Evolutionary conservation across 768 basidiomycete genomes (phyloP).

Genomic region (Phylloporus arenicola): DNA sequence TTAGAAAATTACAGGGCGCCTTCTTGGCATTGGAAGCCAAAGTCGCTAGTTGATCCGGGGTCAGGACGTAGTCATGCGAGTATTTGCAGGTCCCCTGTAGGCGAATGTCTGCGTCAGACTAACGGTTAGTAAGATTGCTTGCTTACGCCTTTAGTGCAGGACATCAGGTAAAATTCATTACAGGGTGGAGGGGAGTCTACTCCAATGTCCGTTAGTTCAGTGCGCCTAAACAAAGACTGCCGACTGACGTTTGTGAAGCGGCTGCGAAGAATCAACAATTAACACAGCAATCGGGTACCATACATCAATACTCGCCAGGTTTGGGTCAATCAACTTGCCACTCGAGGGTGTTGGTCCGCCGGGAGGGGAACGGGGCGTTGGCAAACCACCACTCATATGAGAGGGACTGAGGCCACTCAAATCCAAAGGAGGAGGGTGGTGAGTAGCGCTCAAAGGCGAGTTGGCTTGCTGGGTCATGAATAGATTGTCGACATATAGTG

Average conservation of each 20-base stretch:
- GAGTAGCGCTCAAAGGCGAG: conserved; percentile 19
- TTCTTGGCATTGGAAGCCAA: conserved; percentile 76
- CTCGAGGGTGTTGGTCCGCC: conserved; percentile 26
- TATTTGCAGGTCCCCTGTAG: conserved; percentile 68
- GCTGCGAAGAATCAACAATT: conserved; percentile 37
- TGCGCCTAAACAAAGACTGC: conserved; percentile 4
- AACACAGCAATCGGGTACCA: background rate
- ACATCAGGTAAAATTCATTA: conserved; percentile 81
- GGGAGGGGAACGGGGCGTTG: conserved; percentile 60
- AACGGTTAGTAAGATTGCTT: background rate
- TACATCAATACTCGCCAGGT: conserved; percentile 41
- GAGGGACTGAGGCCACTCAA: conserved; percentile 37
- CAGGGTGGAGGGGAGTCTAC: conserved; percentile 79
- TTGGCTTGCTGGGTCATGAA: conserved; percentile 35
- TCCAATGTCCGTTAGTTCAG: conserved; percentile 5
- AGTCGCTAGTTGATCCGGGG: conserved; percentile 64
- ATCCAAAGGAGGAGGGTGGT: conserved; percentile 45
- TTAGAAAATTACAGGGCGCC: conserved; percentile 79
- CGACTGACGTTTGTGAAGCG: conserved; percentile 69
- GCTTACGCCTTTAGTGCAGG: conserved; percentile 71
- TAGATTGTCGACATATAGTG: conserved; percentile 47
- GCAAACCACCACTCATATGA: conserved; percentile 54
- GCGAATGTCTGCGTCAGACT: conserved; percentile 12
- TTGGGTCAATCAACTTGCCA: conserved; percentile 52
- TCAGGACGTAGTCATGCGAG: conserved; percentile 73